Percentiles rank a stretch among this genome's conserved stretches.
Evolutionary conservation across 257 asterid genomes (phyloP).

Genomic region (Rhazya stricta): DNA sequence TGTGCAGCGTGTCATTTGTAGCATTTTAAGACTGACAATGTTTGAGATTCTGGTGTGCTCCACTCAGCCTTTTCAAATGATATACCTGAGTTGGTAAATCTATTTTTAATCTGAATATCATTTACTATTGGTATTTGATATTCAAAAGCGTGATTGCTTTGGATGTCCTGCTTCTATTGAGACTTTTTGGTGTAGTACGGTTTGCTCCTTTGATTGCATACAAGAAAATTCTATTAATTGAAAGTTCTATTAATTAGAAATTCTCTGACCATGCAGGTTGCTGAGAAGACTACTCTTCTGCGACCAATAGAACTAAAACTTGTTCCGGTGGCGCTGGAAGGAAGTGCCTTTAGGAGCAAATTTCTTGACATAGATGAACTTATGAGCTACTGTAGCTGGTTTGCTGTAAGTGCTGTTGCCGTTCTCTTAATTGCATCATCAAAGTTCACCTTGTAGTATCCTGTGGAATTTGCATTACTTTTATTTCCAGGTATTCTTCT

Average conservation of each 20-base stretch:
- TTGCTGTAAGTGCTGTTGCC: constrained; percentile 65
- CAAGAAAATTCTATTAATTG: neutral
- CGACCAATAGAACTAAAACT: constrained; percentile 82
- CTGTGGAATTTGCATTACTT: neutral
- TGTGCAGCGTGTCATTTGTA: neutral
- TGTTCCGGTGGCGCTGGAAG: constrained; percentile 86
- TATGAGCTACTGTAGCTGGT: constrained; percentile 98
- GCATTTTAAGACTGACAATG: neutral
- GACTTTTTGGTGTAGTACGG: neutral
- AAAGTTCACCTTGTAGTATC: neutral
- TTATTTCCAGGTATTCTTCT: neutral
- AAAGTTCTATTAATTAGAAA: neutral
- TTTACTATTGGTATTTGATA: neutral
- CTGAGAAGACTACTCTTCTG: constrained; percentile 93
- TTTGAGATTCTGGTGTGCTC: neutral
- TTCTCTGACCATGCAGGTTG: constrained; percentile 54
- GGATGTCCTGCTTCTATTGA: neutral
- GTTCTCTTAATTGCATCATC: neutral
- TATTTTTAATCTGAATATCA: neutral
- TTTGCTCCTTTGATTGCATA: neutral
- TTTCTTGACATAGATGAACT: constrained; percentile 88
- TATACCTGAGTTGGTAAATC: neutral
- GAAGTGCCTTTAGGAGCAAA: constrained; percentile 86
- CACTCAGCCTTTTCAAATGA: neutral
- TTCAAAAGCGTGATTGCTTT: neutral